Evolutionary conservation across 2,329 filamentous ascomycete species (phyloP), one percentile per base, ranked within the genome.

Genomic region (Lizonia empirigonia): DNA sequence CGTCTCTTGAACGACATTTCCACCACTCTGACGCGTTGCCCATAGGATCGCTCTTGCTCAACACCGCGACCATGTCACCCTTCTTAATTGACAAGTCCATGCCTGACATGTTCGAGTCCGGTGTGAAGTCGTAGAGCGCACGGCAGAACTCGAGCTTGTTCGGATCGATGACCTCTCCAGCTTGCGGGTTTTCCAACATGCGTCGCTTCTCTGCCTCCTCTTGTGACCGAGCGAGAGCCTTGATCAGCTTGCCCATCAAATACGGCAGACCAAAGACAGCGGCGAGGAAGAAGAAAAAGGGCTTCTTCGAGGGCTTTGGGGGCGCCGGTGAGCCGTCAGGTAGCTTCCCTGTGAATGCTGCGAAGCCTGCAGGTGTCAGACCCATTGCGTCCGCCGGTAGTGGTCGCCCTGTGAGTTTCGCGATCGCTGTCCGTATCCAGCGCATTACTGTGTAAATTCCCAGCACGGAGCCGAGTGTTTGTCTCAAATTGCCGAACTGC

Each of bases 1-100:
- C 92, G 70, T 97, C 91, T 54, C 94, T 83, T 12, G 93, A 89
- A 47, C 94, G 84, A 75, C 95, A 99, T 60, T 88, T 86, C 94
- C 94, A 99, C 94, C 94, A 99, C 70, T 99, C 93, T 44, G 89
- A 94, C 4, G 91, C 85, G 64, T 94, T 91, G 34, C 94, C 94
- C 68, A 93, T 84, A 0, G 94, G 94, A 66, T 99, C 94, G 15
- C 85, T 89, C 78, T 97, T 97, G 77, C 87, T 88, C 46, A 99
- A 82, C 1, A 99, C 91, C 20, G 94, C 94, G 13, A 99, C 92
- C 44, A 97, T 85, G 64, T 99, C 94, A 53, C 93, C 93, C 78
- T 96, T 97, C 77, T 90, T 92, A 19, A 95, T 93, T 27, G 90
- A 86, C 12, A 99, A 82, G 68, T 99, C 95, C 62, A 97, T 85